phyloP scores from a whole-genome alignment of 768 basidiomycete genomes.

The Multifurca ochricompacta region DNA sequence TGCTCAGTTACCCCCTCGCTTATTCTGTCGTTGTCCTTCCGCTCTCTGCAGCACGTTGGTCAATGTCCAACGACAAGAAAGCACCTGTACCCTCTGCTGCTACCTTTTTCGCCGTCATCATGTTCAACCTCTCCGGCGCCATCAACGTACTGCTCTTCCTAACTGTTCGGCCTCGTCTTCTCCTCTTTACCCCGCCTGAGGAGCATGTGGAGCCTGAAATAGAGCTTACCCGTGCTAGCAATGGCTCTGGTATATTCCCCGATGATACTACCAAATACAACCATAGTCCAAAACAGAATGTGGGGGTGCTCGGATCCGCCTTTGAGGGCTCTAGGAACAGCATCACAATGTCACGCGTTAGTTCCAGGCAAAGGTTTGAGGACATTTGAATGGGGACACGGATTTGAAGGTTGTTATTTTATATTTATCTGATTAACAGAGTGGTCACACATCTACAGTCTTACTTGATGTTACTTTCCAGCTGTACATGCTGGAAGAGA shows the following conservation, averaged over 20 bases:
- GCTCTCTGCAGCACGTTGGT: constrained; percentile 35
- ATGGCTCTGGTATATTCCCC: background rate
- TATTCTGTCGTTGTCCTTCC: constrained; percentile 35
- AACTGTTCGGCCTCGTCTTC: constrained; percentile 30
- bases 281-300: background rate
- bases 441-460: background rate
- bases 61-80: constrained; percentile 22
- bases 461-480: no score
- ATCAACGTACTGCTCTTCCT: constrained; percentile 36
- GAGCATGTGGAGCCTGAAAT: background rate
- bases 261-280: background rate
- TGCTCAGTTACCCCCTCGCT: constrained; percentile 33
- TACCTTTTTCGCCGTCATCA: constrained; percentile 28
- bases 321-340: background rate
- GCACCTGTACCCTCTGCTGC: constrained; percentile 28
- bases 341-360: background rate
- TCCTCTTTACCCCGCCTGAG: constrained; percentile 25
- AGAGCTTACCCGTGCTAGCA: background rate
- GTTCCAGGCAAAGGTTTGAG: background rate
- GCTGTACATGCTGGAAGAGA: no score
- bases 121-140: constrained; percentile 35
- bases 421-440: background rate
- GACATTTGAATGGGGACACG: background rate
- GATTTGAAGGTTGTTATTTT: no score
- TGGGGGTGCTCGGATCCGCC: no score